These are phyloP conservation scores for Phytophthora sp. DNA, from an alignment of 352 stramenopile species.

Conservation along the genomic window DNA sequence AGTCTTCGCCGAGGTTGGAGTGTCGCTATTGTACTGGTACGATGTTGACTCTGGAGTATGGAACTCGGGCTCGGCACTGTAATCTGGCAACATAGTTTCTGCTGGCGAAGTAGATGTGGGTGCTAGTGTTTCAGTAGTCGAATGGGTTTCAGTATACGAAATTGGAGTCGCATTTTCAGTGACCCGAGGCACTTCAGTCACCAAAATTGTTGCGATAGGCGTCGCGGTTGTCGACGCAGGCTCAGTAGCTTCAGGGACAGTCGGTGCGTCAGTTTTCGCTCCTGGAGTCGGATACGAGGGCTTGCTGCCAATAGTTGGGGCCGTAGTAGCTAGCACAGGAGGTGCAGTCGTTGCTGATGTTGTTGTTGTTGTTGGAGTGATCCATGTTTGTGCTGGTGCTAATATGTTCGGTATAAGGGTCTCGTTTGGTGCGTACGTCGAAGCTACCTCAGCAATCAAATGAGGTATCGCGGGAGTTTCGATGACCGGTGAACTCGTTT, in stretches of 20 bases:
- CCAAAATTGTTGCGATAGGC: background rate
- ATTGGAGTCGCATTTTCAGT: constrained; percentile 1
- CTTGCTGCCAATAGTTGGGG: background rate
- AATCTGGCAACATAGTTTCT: background rate
- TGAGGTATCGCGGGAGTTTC: background rate
- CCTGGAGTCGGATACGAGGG: constrained; percentile 2
- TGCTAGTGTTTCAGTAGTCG: background rate
- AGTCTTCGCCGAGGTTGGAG: constrained; percentile 6
- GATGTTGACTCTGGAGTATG: constrained; percentile 5
- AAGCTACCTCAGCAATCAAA: constrained; percentile 5
- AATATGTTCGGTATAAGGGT: constrained; percentile 1
- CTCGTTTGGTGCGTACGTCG: background rate
- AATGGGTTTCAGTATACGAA: background rate
- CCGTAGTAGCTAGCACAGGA: background rate
- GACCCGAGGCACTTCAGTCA: background rate
- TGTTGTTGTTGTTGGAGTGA: background rate
- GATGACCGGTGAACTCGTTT: background rate
- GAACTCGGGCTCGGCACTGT: background rate
- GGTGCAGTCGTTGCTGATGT: background rate
- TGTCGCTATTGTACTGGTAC: background rate
- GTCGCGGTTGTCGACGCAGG: background rate
- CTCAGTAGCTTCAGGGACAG: background rate
- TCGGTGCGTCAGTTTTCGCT: background rate
- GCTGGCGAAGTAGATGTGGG: background rate
- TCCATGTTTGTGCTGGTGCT: background rate